A percentile compares a stretch with the other conserved stretches of the same genome.
Conservation (phyloP, 306 rosid genomes). For the Trifolium dubium region DNA sequence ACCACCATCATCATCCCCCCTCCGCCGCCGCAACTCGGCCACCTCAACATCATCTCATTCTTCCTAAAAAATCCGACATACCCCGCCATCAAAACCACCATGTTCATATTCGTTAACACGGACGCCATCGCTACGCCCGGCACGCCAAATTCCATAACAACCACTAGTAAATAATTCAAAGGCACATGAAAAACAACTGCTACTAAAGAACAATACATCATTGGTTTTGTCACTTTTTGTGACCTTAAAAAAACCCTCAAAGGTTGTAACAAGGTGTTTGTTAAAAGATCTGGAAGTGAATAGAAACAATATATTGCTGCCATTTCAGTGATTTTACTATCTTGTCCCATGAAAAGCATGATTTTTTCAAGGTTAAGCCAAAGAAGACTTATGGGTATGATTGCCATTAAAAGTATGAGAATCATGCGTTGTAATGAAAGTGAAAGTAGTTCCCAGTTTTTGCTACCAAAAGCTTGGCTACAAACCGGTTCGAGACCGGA, state of each 20-base stretch:
- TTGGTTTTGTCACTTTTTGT: conserved; percentile 75
- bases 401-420: conserved; percentile 67
- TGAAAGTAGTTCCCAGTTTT: conserved; percentile 74
- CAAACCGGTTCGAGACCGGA: conserved; percentile 94
- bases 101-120: conserved; percentile 77
- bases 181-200: conserved; percentile 85
- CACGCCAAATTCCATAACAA: conserved; percentile 64
- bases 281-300: conserved; percentile 83
- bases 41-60: conserved; percentile 47
- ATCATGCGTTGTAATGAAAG: conserved; percentile 87
- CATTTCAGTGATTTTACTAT: conserved; percentile 63
- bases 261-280: conserved; percentile 75
- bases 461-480: conserved; percentile 84
- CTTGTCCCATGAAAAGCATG: conserved; percentile 84
- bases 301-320: conserved; percentile 75
- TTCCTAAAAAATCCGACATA: conserved; percentile 58
- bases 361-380: conserved; percentile 78
- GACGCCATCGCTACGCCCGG: conserved; percentile 89
- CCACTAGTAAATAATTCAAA: conserved; percentile 58
- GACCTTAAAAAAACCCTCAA: conserved; percentile 77
- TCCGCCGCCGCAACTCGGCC: conserved; percentile 45
- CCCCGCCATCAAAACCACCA: conserved; percentile 72
- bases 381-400: conserved; percentile 67
- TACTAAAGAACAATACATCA: conserved; percentile 84
- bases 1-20: conserved; percentile 12